phyloP scores from a whole-genome alignment of 2,329 filamentous ascomycete genomes.

The Domatiomyces globalis region DNA sequence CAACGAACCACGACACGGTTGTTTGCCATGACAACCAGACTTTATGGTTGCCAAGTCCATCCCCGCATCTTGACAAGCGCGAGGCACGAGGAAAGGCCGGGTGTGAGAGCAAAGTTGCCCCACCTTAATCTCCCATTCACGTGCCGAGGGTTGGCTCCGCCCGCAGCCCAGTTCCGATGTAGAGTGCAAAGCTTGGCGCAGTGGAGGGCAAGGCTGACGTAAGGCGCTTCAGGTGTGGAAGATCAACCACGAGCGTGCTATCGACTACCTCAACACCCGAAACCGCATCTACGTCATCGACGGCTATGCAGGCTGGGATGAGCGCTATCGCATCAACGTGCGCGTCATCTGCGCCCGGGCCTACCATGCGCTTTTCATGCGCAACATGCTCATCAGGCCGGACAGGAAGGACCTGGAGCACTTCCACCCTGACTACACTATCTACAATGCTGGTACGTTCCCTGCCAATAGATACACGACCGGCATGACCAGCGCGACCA shows the following conservation, averaged over 20 bases:
- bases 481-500: conserved; percentile 97
- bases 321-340: conserved; percentile 94
- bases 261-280: conserved; percentile 98
- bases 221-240: conserved; percentile 66
- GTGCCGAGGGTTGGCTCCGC: background rate
- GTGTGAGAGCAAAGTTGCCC: background rate
- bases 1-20: background rate
- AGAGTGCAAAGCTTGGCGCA: background rate
- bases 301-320: conserved; percentile 94
- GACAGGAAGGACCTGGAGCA: conserved; percentile 79
- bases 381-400: conserved; percentile 98
- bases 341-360: conserved; percentile 96
- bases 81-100: background rate
- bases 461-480: conserved; percentile 95
- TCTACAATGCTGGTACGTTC: conserved; percentile 98
- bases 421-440: conserved; percentile 98
- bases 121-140: background rate
- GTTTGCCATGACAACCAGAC: background rate
- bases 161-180: background rate
- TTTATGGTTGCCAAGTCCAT: background rate
- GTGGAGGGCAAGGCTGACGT: background rate
- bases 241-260: conserved; percentile 96
- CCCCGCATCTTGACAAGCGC: background rate
- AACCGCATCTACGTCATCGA: conserved; percentile 98
- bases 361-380: conserved; percentile 99